A percentile compares a stretch with the other conserved stretches of the same genome.
These are phyloP conservation scores for Phoma herbarum DNA, from an alignment of 2,329 filamentous ascomycete species.

Conservation along the genomic window DNA sequence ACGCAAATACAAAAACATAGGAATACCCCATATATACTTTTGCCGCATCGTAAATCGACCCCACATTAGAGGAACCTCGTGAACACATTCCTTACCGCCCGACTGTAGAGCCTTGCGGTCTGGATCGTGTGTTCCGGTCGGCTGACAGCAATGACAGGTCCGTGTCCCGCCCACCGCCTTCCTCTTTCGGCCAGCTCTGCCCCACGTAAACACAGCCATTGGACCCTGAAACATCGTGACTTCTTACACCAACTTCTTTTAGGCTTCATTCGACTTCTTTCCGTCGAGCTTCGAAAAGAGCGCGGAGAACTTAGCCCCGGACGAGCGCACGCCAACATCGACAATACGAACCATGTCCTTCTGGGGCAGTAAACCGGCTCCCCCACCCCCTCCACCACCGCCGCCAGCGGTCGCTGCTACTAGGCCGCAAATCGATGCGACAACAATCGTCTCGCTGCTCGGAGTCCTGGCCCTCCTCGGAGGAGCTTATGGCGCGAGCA, in stretches of 20 bases:
- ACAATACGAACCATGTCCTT: constrained; percentile 29
- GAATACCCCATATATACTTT: constrained; percentile 24
- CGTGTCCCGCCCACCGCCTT: constrained; percentile 37
- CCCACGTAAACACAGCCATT: constrained; percentile 29
- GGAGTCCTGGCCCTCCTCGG: constrained; percentile 64
- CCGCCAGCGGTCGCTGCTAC: constrained; percentile 64
- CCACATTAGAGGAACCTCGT: constrained; percentile 28
- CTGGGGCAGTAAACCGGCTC: constrained; percentile 34
- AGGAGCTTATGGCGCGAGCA: constrained; percentile 61
- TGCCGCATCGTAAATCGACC: constrained; percentile 18
- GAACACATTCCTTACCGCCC: constrained; percentile 27
- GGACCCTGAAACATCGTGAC: constrained; percentile 30
- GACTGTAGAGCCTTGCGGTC: constrained; percentile 32
- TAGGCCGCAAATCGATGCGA: constrained; percentile 54
- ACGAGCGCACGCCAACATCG: constrained; percentile 12
- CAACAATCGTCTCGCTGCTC: constrained; percentile 64
- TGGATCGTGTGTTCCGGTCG: constrained; percentile 43
- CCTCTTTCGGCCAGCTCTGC: constrained; percentile 26
- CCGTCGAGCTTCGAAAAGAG: constrained; percentile 5
- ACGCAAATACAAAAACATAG: constrained; percentile 30
- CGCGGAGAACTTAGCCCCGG: constrained; percentile 12
- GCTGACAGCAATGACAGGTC: constrained; percentile 19
- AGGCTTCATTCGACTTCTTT: constrained; percentile 7
- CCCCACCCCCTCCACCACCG: constrained; percentile 68
- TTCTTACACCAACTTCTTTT: constrained; percentile 22